Conservation (phyloP, 176 grass and related monocot species). For the Musa beccarii region DNA sequence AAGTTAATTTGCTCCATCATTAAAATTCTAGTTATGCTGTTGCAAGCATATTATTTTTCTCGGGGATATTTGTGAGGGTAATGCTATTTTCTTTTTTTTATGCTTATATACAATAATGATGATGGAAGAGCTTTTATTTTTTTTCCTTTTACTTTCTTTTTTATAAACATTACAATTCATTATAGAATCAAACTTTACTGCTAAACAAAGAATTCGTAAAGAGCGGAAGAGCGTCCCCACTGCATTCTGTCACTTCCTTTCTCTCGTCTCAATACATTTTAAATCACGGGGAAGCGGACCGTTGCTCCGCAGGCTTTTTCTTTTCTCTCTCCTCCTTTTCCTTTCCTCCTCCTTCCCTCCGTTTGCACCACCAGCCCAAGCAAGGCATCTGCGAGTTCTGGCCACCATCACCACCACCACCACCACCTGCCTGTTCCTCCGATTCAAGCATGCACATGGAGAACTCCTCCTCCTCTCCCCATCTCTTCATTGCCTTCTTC, state of each 20-base stretch:
- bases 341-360: not conserved
- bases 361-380: not conserved
- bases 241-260: not conserved
- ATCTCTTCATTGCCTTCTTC: slow-evolving; percentile 17
- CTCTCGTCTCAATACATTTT: not conserved
- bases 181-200: not conserved
- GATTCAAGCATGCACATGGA: too few relatives aligned
- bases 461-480: slow-evolving; percentile 11
- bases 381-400: not conserved
- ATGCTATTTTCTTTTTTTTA: too few relatives aligned
- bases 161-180: not conserved
- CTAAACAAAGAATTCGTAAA: not conserved
- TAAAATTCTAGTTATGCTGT: too few relatives aligned
- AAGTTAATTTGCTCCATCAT: too few relatives aligned
- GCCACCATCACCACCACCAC: not conserved
- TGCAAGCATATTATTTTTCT: too few relatives aligned
- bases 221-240: not conserved
- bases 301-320: not conserved
- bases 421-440: not conserved
- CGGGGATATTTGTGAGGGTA: too few relatives aligned
- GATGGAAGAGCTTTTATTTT: not conserved
- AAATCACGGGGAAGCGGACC: not conserved
- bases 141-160: not conserved
- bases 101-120: not conserved
- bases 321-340: not conserved